Evolutionary conservation across 2,329 filamentous ascomycete species (phyloP), one percentile per base, ranked within the genome.

Genomic region (Claviceps quebecensis): DNA sequence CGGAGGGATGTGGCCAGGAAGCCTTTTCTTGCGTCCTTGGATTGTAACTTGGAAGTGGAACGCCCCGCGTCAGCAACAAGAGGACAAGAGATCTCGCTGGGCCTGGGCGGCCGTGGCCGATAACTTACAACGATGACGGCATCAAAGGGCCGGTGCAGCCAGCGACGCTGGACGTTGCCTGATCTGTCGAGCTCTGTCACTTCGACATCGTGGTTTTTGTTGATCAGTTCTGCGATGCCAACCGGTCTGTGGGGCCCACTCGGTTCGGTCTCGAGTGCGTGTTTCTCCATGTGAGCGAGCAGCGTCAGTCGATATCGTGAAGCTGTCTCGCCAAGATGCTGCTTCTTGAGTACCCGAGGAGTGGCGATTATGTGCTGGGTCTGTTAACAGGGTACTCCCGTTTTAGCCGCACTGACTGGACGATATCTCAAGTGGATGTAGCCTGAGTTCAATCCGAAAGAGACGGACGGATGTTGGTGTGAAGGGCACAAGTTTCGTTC

Each of bases 161-260:
- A 71, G 34, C 57, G 58, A 16, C 63, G 60, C 19, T 64, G 61
- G 8, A 66, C 51, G 36, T 67, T 60, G 4, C 67, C 69, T 0
- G 67, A 64, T 48, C 63, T 69, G 55, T 70, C 69, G 2, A 67
- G 60, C 55, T 71, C 69, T 1, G 58, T 40, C 3, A 71, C 56
- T 26, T 68, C 61, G 9, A 67, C 53, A 4, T 61, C 59, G 23
- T 54, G 47, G 13, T 58, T 58, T 22, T 53, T 56, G 5, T 59
- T 58, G 26, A 67, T 55, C 13, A 61, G 55, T 1, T 51, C 47
- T 5, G 58, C 55, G 17, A 65, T 55, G 51, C 59, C 59, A 26
- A 59, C 16, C 11, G 38, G 23, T 34, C 39, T 40, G 19, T 14
- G 11, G 17, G 38, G 8, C 5, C 17, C 22, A 13, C 36, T 26